A percentile compares a stretch with the other conserved stretches of the same genome.
Conservation (phyloP, 257 asterid genomes). For the Fraxinus americana region DNA sequence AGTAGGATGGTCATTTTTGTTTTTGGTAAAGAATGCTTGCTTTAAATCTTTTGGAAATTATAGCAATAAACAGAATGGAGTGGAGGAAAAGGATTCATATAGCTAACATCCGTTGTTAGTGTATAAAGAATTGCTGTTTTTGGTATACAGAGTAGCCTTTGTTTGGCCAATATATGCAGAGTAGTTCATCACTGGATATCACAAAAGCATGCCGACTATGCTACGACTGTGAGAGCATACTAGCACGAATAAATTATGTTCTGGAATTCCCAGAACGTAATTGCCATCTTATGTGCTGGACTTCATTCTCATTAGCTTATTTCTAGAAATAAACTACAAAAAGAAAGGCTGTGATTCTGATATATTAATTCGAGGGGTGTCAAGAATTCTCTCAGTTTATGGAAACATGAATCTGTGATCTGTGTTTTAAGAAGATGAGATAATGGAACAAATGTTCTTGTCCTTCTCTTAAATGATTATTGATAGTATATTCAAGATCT, state of each 20-base stretch:
- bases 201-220: not conserved
- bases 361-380: not conserved
- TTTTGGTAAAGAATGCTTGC: not conserved
- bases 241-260: not conserved
- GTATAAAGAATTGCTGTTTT: no score
- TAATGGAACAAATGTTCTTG: not conserved
- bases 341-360: not conserved
- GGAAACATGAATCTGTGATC: not conserved
- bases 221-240: not conserved
- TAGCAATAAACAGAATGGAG: not conserved
- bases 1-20: not conserved
- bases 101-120: not conserved
- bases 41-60: not conserved
- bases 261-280: not conserved
- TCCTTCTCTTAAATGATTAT: not conserved
- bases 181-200: not conserved
- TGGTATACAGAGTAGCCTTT: not conserved
- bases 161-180: not conserved
- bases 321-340: not conserved
- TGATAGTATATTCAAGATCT: not conserved
- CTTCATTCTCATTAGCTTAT: not conserved
- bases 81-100: not conserved
- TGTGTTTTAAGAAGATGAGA: not conserved
- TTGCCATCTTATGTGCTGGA: not conserved
- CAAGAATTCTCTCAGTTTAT: not conserved